Evolutionary conservation across 495 filamentous ascomycete species (phyloP), one percentile per base, ranked within the genome.

Genomic region (Neurospora pannonica): DNA sequence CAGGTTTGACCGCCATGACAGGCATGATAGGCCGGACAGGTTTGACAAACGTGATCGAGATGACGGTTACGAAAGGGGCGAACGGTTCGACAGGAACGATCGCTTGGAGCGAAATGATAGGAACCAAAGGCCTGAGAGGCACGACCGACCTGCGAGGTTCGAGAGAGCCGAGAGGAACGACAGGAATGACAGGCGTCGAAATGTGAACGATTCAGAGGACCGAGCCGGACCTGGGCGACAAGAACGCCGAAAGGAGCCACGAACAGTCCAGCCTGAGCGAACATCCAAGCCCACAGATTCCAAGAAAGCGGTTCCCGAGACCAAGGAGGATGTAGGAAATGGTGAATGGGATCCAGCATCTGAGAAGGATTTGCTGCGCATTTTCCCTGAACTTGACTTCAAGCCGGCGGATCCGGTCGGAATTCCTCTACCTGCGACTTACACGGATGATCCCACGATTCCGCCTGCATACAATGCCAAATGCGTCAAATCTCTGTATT

Each of bases 401-500:
- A 82, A 82, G 71, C 79, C 79, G 10, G 84, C 81, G 40, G 84
- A 86, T 71, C 82, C 83, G 4, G 85, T 85, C 73, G 78, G 82
- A 46, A 81, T 83, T 76, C 83, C 86, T 71, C 77, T 86, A 42
- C 78, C 82, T 46, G 38, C 70, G 40, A 69, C 82, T 38, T 85
- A 83, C 73, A 85, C 79, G 46, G 84, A 85, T 15, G 79, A 81
- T 9, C 80, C 84, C 15, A 85, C 84, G 70, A 84, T 86, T 60
- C 82, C 84, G 3, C 83, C 82, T 2, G 81, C 82, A n/a, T 85
- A 84, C 71, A 80, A 84, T 74, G 82, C 82, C 11, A 81, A 76
- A 43, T 80, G 82, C 43, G 76, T 88, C 72, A 87, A 83, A 43
- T 88, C 85, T 15, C 77, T 79, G 71, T 88, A 82, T 77, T 84